Percentiles rank a stretch among this genome's conserved stretches.
phyloP scores from a whole-genome alignment of 441 rosid genomes.

The Hura crepitans region DNA sequence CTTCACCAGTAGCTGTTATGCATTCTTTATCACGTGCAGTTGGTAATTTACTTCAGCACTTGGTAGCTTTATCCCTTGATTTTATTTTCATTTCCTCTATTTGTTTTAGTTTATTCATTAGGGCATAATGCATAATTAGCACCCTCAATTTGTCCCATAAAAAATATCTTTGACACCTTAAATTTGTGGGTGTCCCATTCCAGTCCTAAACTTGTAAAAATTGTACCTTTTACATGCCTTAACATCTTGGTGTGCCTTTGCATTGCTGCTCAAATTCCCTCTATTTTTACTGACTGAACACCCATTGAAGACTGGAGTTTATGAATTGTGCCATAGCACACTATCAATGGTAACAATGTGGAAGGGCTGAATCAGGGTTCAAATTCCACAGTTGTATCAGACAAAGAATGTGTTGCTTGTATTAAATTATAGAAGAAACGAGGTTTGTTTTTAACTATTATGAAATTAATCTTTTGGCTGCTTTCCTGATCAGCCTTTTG shows the following conservation, averaged over 20 bases:
- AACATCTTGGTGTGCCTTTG: no score
- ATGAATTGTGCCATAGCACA: neutral
- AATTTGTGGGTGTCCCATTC: no score
- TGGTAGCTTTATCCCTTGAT: slow-evolving; percentile 8
- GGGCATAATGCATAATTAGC: no score
- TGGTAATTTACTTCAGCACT: slow-evolving; percentile 43
- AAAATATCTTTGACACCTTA: no score
- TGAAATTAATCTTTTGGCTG: no score
- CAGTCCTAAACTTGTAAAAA: no score
- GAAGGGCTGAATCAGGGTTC: neutral
- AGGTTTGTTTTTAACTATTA: neutral
- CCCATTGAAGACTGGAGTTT: neutral
- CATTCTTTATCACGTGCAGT: slow-evolving; percentile 74
- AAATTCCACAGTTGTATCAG: neutral
- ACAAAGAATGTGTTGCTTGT: neutral
- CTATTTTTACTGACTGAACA: neutral
- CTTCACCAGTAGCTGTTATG: slow-evolving; percentile 67
- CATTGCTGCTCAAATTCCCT: neutral
- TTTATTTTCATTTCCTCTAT: neutral
- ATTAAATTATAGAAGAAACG: neutral
- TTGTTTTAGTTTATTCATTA: no score
- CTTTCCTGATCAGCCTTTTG: no score
- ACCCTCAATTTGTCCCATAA: no score
- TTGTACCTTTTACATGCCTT: no score
- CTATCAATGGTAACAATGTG: neutral